A percentile compares a stretch with the other conserved stretches of the same genome.
These are phyloP conservation scores for Nectriaceae sp. DNA, from an alignment of 2,329 filamentous ascomycete genomes.

Conservation along the genomic window DNA sequence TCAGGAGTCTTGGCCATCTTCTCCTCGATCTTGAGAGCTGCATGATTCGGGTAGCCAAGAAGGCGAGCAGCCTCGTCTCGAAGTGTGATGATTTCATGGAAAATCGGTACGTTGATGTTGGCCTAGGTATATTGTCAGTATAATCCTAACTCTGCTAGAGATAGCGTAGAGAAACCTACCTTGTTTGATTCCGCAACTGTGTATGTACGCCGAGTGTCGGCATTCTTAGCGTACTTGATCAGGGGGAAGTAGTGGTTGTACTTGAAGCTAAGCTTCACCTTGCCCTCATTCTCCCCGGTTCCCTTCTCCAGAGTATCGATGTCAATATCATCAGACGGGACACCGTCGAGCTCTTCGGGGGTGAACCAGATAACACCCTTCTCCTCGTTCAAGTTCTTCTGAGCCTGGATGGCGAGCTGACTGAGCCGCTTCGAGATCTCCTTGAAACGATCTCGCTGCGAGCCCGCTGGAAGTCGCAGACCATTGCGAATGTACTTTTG, in stretches of 20 bases:
- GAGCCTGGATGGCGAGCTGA: conserved; percentile 72
- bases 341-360: conserved; percentile 70
- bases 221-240: conserved; percentile 73
- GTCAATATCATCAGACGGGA: conserved; percentile 69
- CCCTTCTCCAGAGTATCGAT: conserved; percentile 70
- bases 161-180: conserved; percentile 36
- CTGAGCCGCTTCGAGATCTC: conserved; percentile 81
- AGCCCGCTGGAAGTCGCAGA: conserved; percentile 68
- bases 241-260: conserved; percentile 80
- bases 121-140: conserved; percentile 40
- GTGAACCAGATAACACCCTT: conserved; percentile 81
- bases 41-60: conserved; percentile 76
- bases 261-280: conserved; percentile 77
- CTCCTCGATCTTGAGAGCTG: conserved; percentile 73
- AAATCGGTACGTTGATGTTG: conserved; percentile 71
- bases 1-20: conserved; percentile 83
- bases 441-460: conserved; percentile 77
- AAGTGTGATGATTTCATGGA: conserved; percentile 73
- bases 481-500: conserved; percentile 79
- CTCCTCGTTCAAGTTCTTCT: conserved; percentile 83
- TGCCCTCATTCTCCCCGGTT: conserved; percentile 69
- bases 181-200: conserved; percentile 82
- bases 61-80: conserved; percentile 78
- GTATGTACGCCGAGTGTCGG: conserved; percentile 67
- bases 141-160: not conserved